Evolutionary conservation across 106 monocot species (phyloP).

Genomic region (Triglochin maritima): DNA sequence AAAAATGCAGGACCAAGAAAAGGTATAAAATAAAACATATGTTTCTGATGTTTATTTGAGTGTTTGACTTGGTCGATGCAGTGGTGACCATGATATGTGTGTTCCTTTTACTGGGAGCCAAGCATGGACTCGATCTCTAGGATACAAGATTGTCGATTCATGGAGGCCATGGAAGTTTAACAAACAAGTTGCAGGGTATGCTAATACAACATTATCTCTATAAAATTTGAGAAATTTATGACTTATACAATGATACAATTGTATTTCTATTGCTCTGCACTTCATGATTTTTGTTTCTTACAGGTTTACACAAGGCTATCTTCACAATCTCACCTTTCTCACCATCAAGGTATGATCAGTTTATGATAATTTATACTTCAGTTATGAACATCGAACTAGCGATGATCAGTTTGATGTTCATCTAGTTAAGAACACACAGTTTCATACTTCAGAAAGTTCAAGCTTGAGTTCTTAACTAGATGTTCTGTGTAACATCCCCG

Average conservation of each 20-base stretch:
- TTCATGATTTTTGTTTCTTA: not conserved
- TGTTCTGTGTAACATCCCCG: not conserved
- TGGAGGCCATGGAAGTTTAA: conserved; percentile 78
- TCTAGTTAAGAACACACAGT: not conserved
- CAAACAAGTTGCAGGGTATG: conserved; percentile 78
- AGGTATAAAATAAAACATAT: not conserved
- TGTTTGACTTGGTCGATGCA: conserved; percentile 25
- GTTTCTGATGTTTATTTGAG: not conserved
- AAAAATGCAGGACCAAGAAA: not conserved
- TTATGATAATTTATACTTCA: not conserved
- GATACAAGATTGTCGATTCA: conserved; percentile 47
- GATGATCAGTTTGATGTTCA: too few relatives aligned
- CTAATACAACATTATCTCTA: too few relatives aligned
- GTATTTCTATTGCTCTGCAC: not conserved
- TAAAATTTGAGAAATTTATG: not conserved
- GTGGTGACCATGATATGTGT: conserved; percentile 98
- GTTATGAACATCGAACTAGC: not conserved
- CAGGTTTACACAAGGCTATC: conserved; percentile 84
- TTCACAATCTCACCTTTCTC: conserved; percentile 63
- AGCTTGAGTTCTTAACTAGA: not conserved
- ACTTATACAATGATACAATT: not conserved
- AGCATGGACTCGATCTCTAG: conserved; percentile 93
- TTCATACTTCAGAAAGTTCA: not conserved
- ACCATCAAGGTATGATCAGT: conserved; percentile 61
- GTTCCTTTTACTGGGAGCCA: conserved; percentile 86